Conservation (phyloP, 1,284 basidiomycete genomes). For the Puccinia triticina region DNA sequence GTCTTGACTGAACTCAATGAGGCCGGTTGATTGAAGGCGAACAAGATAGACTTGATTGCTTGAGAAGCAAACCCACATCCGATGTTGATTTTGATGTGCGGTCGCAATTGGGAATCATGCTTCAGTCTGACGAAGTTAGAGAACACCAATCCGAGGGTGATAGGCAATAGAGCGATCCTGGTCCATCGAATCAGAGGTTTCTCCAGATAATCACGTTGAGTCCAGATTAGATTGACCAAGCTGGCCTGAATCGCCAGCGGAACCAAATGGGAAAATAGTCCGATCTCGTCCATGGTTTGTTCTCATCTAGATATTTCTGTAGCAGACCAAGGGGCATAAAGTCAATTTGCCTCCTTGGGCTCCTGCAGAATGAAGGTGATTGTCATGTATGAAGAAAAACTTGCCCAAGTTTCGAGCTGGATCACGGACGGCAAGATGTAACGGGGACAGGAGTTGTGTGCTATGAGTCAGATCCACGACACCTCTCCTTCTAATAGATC, state of each 20-base stretch:
- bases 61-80: not conserved
- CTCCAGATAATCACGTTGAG: not conserved
- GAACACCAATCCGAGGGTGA: not conserved
- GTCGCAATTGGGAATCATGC: not conserved
- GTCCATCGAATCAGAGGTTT: constrained; percentile 4
- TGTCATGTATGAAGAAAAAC: too few species aligned
- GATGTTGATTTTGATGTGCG: not conserved
- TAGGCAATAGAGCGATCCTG: not conserved
- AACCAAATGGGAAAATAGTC: not conserved
- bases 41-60: not conserved
- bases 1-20: not conserved
- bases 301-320: not conserved
- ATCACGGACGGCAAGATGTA: too few species aligned
- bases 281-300: not conserved
- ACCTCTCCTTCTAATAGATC: too few species aligned
- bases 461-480: too few species aligned
- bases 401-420: too few species aligned
- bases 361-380: too few species aligned
- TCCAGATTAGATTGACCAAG: not conserved
- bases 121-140: not conserved
- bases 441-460: too few species aligned
- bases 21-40: not conserved
- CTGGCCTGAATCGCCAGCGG: not conserved
- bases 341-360: too few species aligned
- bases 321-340: not conserved